Evolutionary conservation across 257 asterid genomes (phyloP), one percentile per base, ranked within the genome.

Genomic region (Plantago ovata): DNA sequence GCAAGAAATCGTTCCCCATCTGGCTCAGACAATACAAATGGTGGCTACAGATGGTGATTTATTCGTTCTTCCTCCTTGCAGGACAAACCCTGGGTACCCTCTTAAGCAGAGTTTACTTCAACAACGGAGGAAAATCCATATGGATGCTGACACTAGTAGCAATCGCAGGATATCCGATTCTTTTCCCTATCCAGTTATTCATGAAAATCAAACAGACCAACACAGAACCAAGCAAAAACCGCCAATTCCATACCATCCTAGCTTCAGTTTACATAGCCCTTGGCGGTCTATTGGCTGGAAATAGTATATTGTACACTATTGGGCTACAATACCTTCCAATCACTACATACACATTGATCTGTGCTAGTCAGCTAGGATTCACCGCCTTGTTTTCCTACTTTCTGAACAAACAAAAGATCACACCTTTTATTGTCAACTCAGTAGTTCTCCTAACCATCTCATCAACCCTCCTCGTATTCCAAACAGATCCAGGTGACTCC

Each of bases 101-200:
- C 13, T 47, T 89, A 60, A 93, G 88, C 55, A 53, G 89, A 47
- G n/a, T 80, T 9, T 89, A 89, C 60, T 89, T 80, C 72, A 70
- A 79, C 47, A 77, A 82, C 19, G 94, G 97, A 10, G 97, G 94
- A 52, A 67, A 80, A 2, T 86, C 94, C 53, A 62, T 69, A 46
- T 86, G 94, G 95, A 38, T 82, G 65, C 90, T 89, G 6, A 74
- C 95, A 33, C 44, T 89, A 7, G 85, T 77, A 0, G 86, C 75
- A 72, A 70, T 56, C 21, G 73, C 46, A 11, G 96, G 90, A 6
- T 89, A 83, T 61, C 95, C 94, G 1, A 42, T 79, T 38, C 84
- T 86, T 9, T 14, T 86, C 45, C 97, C 97, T 3, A 70, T 90
- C 49, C 86, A 72, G 3, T 75, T 58, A 53, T 7, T 83, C 19